Evolutionary conservation across 2,329 filamentous ascomycete species (phyloP).

Genomic region (Neocucurbitaria cava): DNA sequence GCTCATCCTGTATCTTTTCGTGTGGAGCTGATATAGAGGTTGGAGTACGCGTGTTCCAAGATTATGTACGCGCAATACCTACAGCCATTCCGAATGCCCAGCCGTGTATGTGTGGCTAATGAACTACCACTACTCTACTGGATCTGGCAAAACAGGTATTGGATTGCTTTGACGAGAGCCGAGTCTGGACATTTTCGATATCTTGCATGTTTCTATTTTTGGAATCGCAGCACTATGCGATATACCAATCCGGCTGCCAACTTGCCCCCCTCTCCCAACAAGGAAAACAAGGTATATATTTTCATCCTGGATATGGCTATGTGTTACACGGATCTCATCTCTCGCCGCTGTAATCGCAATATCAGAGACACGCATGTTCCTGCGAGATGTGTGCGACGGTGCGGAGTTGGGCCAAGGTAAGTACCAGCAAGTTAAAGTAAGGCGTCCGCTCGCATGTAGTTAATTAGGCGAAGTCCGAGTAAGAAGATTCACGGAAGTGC

Average conservation of each 20-base stretch:
- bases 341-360: neutral
- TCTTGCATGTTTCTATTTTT: conserved; percentile 3
- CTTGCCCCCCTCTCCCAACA: neutral
- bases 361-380: neutral
- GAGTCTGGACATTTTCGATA: conserved; percentile 2
- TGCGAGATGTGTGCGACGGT: conserved; percentile 1
- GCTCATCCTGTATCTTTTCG: no score
- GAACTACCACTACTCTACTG: neutral
- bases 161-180: neutral
- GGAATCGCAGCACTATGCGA: conserved; percentile 1
- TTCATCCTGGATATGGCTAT: neutral
- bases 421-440: no score
- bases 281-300: no score
- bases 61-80: neutral
- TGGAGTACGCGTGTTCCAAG: neutral
- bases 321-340: neutral
- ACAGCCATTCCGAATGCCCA: no score
- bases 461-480: conserved; percentile 1
- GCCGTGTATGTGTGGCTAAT: no score
- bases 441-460: no score
- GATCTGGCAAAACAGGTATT: neutral
- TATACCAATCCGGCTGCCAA: neutral
- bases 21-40: neutral
- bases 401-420: neutral
- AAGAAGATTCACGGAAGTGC: no score